These are phyloP conservation scores for Amoebophrya sp. DNA, from an alignment of 169 alveolate species.

Conservation along the genomic window DNA sequence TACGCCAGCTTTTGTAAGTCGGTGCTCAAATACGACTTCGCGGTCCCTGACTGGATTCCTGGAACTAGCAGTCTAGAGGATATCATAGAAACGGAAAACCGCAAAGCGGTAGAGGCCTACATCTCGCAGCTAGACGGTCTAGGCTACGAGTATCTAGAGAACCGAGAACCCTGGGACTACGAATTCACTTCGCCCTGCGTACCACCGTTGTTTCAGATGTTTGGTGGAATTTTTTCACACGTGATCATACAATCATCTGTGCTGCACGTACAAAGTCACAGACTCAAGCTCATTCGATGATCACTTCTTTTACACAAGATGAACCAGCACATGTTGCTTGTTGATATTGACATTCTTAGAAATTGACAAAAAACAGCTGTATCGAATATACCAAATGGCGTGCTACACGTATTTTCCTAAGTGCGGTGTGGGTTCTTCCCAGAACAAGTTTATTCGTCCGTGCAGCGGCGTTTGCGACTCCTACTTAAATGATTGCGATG, in stretches of 20 bases:
- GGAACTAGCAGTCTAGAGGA: neutral
- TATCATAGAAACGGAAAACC: neutral
- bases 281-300: no score
- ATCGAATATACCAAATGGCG: neutral
- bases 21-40: neutral
- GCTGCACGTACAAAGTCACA: no score
- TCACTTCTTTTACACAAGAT: no score
- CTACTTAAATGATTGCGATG: neutral
- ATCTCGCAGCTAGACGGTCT: neutral
- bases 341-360: no score
- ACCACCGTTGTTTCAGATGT: neutral
- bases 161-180: neutral
- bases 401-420: constrained; percentile 21
- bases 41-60: neutral
- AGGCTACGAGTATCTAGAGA: neutral
- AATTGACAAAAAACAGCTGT: no score
- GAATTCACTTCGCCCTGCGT: neutral
- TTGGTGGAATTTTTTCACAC: no score
- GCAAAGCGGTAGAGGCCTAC: neutral
- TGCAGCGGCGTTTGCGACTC: neutral
- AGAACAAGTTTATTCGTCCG: neutral
- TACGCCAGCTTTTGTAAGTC: neutral
- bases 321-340: no score
- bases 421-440: no score
- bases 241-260: no score